Conservation (phyloP, 2,329 filamentous ascomycete genomes). For the Drechslerella stenobrocha region DNA sequence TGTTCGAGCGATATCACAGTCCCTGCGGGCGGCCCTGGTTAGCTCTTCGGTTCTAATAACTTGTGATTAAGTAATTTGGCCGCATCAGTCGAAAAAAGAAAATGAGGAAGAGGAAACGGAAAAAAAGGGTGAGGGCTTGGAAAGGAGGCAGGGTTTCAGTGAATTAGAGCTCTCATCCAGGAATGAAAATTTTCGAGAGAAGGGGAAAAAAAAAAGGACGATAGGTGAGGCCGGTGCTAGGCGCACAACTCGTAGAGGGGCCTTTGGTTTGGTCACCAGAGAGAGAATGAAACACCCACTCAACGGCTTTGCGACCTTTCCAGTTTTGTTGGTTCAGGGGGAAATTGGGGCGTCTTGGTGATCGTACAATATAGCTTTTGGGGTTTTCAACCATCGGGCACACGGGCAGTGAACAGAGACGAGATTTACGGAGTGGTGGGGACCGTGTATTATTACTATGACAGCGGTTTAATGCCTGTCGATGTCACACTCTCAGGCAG, state of each 20-base stretch:
- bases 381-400: not conserved
- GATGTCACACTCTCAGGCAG: not conserved
- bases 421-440: too few species aligned
- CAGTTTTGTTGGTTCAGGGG: constrained; percentile 36
- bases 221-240: constrained; percentile 29
- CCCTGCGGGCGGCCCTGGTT: too few species aligned
- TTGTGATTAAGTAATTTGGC: constrained; percentile 48
- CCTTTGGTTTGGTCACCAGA: constrained; percentile 21
- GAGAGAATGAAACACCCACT: constrained; percentile 42
- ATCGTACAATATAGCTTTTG: not conserved
- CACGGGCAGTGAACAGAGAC: not conserved
- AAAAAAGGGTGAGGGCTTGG: not conserved
- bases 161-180: constrained; percentile 3
- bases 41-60: constrained; percentile 36
- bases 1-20: too few species aligned
- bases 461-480: not conserved
- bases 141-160: not conserved
- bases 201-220: too few species aligned
- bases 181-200: constrained; percentile 32
- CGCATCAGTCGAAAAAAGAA: not conserved
- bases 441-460: too few species aligned
- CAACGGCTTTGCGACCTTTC: constrained; percentile 33
- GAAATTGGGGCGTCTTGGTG: constrained; percentile 15
- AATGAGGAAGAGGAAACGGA: not conserved
- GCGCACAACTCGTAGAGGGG: constrained; percentile 17